Base-by-base conservation (phyloP, 2,329 filamentous ascomycete species). In the Cryphonectria carpinicola region DNA sequence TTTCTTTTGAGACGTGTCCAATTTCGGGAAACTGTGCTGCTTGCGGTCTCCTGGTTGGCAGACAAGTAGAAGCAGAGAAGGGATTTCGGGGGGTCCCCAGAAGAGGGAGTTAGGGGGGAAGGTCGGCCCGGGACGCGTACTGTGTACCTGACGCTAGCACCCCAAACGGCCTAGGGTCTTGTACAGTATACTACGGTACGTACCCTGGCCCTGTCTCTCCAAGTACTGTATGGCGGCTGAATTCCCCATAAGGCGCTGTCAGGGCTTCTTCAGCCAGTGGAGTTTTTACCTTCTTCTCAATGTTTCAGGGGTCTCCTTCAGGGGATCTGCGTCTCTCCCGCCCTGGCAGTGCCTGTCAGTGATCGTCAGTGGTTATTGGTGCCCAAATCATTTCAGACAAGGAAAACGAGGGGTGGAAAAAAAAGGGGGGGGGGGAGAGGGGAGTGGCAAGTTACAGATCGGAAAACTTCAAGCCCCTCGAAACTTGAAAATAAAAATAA, bases 1-100 rank as follows among this genome's bases (percentile, higher is more conserved):
- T 43, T 43, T 17, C 32, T 52, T 22, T 52, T 67, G 65, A 70
- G 68, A 72, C 70, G 70, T 72, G 70, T 68, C 70, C 70, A 72
- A 72, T 72, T 70, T 72, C 68, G 60, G 66, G 54, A 58, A 60
- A 66, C 64, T 41, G 46, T 39, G 64, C 46, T 66, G 32, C 49
- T 52, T 54, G 64, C 61, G 46, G 1, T 7, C 7, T 22, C 2
- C 2, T 49, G 46, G 46, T 19, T 49, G 46, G 46, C 46, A n/a
- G 46, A 22, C 46, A 49, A 19, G 28, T 28, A 28, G 22, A 19
- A 7, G 43, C 17, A 46, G 43, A 22, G 43, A 22, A 1, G 32
- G 5, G 6, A 6, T 61, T 61, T 61, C 14, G 58, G 58, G 58
- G 17, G 17, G 43, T 17, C 4, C 32, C 32, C 32, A 8, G 19